Evolutionary conservation across 2,329 filamentous ascomycete genomes (phyloP).

Genomic region (Aspergillus sp.): DNA sequence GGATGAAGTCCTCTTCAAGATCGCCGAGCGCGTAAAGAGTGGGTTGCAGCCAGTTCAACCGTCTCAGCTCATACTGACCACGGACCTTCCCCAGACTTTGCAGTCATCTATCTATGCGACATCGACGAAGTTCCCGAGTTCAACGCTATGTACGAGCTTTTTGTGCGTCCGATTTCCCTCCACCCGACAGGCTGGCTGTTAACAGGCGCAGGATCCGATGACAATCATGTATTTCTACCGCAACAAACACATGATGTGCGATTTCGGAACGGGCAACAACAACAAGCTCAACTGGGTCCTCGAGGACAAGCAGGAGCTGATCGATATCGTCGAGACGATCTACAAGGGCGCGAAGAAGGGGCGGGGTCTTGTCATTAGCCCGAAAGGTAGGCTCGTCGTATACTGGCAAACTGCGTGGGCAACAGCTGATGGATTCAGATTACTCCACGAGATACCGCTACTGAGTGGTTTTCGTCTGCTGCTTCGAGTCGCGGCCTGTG

Average conservation of each 20-base stretch:
- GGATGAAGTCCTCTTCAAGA: constrained; percentile 90
- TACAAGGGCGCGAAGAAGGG: constrained; percentile 99
- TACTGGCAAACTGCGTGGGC: too few species aligned
- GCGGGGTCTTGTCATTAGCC: constrained; percentile 87
- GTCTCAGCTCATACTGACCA: constrained; percentile 2
- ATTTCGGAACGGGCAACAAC: constrained; percentile 97
- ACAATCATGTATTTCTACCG: constrained; percentile 78
- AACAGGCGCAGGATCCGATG: constrained; percentile 53
- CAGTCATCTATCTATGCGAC: constrained; percentile 81
- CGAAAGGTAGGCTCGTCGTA: constrained; percentile 71
- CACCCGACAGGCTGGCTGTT: neutral
- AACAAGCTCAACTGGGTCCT: constrained; percentile 96
- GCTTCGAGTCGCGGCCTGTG: too few species aligned
- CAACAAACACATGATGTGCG: constrained; percentile 90
- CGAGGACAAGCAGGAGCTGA: constrained; percentile 96
- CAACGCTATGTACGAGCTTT: constrained; percentile 89
- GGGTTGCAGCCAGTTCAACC: constrained; percentile 6
- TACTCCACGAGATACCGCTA: constrained; percentile 64
- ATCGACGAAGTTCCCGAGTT: constrained; percentile 86
- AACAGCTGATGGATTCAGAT: constrained; percentile 23
- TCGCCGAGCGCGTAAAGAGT: constrained; percentile 83
- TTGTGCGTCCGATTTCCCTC: constrained; percentile 30
- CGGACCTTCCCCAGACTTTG: constrained; percentile 23
- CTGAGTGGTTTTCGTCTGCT: constrained; percentile 27
- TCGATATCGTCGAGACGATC: constrained; percentile 96